Evolutionary conservation across 1,284 basidiomycete genomes (phyloP).

Genomic region (Apiotrichum akiyoshidainum): DNA sequence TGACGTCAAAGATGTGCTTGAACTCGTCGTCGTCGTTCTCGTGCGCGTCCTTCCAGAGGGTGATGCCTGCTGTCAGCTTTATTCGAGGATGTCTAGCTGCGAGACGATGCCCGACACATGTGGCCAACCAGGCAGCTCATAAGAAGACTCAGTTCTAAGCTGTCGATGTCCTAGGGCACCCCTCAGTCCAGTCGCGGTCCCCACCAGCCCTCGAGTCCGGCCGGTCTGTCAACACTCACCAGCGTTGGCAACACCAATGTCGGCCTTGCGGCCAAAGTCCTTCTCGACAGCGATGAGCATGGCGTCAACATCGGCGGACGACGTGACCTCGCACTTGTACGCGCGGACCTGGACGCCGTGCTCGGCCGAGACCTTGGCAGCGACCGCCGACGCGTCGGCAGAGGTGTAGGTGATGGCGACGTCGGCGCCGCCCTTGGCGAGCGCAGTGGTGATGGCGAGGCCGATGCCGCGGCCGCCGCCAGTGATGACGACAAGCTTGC

Average conservation of each 20-base stretch:
- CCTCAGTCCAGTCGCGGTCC: too few relatives aligned
- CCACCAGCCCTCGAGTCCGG: too few relatives aligned
- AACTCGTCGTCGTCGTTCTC: conserved; percentile 44
- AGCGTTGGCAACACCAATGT: conserved; percentile 10
- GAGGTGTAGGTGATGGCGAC: conserved; percentile 47
- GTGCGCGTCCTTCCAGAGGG: conserved; percentile 42
- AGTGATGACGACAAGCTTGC: conserved; percentile 38
- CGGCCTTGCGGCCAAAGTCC: conserved; percentile 6
- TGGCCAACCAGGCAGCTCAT: too few relatives aligned
- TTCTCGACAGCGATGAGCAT: conserved; percentile 7
- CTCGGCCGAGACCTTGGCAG: conserved; percentile 15
- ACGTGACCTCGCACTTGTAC: conserved; percentile 40
- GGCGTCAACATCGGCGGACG: conserved; percentile 33
- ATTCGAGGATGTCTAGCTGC: too few relatives aligned
- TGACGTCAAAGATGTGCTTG: conserved; percentile 38
- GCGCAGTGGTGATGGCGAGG: conserved; percentile 28
- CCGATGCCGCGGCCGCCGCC: conserved; percentile 38
- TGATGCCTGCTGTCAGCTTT: conserved; percentile 14
- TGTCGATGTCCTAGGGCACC: too few relatives aligned
- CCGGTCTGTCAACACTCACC: too few relatives aligned
- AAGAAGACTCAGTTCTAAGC: too few relatives aligned
- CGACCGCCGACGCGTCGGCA: conserved; percentile 24
- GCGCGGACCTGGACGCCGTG: conserved; percentile 13
- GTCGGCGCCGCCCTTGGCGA: conserved; percentile 40
- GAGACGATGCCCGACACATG: too few relatives aligned